These are phyloP conservation scores for Phytophthora aleatoria DNA, from an alignment of 352 stramenopile genomes.

Conservation along the genomic window DNA sequence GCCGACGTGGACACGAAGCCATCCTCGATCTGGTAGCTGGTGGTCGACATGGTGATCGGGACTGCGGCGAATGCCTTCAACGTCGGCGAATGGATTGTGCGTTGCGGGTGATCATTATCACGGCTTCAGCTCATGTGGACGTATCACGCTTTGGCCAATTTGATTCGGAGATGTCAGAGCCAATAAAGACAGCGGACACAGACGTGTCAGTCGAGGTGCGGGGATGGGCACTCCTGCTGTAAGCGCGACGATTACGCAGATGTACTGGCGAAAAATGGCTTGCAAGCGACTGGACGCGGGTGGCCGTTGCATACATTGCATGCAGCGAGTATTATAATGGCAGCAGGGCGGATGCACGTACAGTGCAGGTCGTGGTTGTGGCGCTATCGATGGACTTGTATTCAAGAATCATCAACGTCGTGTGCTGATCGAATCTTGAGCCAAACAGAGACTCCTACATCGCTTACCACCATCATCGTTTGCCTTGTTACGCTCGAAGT, in stretches of 20 bases:
- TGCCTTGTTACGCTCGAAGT: too few species aligned
- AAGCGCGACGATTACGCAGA: conserved; percentile 25
- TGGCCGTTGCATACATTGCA: too few species aligned
- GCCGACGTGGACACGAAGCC: conserved; percentile 18
- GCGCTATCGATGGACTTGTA: too few species aligned
- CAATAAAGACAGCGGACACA: conserved; percentile 4
- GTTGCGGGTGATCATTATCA: conserved; percentile 3
- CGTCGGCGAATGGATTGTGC: conserved; percentile 15
- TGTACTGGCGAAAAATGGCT: conserved; percentile 21
- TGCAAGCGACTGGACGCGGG: background rate
- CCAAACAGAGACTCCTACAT: too few species aligned
- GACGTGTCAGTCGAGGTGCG: conserved; percentile 6
- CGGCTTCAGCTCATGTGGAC: conserved; percentile 10
- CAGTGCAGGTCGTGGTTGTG: too few species aligned
- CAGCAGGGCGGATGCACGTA: too few species aligned
- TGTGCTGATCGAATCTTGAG: too few species aligned
- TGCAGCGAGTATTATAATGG: too few species aligned
- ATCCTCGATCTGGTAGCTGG: conserved; percentile 44
- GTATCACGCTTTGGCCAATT: conserved; percentile 14
- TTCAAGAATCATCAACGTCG: too few species aligned
- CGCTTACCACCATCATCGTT: too few species aligned
- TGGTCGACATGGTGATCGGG: conserved; percentile 18
- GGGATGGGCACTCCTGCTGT: conserved; percentile 15
- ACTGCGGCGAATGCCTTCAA: conserved; percentile 4
- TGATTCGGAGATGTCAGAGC: conserved; percentile 17